Conservation (phyloP, 768 basidiomycete genomes). For the Rhodocollybia butyracea region DNA sequence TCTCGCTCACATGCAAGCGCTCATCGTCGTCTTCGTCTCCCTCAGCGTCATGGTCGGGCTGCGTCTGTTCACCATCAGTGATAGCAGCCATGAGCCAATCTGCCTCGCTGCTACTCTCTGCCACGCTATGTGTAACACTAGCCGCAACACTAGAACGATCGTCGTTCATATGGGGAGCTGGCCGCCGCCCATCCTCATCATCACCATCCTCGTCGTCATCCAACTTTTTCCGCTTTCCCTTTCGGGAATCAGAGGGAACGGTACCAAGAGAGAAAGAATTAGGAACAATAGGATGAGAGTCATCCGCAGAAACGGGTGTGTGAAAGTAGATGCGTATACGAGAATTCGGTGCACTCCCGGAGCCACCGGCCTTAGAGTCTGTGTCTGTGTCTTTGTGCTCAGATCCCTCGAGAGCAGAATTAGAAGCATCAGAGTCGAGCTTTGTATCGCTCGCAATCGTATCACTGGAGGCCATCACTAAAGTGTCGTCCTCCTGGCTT, state of each 20-base stretch:
- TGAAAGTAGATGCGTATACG: conserved; percentile 92
- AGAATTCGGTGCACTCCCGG: conserved; percentile 49
- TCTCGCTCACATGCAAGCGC: conserved; percentile 37
- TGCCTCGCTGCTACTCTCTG: conserved; percentile 74
- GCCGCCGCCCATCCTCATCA: conserved; percentile 65
- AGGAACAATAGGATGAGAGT: conserved; percentile 72
- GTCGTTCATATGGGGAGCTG: conserved; percentile 53
- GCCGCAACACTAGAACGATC: conserved; percentile 57
- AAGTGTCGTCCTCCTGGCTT: conserved; percentile 23
- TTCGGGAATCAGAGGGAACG: conserved; percentile 58
- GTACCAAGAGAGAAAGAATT: conserved; percentile 45
- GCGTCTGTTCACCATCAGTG: conserved; percentile 58
- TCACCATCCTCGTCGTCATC: conserved; percentile 84
- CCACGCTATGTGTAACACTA: conserved; percentile 61
- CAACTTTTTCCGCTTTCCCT: conserved; percentile 86
- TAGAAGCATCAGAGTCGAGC: conserved; percentile 24
- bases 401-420: conserved; percentile 20
- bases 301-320: conserved; percentile 81
- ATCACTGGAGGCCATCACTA: conserved; percentile 15
- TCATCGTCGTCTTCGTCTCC: conserved; percentile 45
- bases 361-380: conserved; percentile 21
- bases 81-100: conserved; percentile 93
- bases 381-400: conserved; percentile 15
- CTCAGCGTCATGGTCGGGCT: conserved; percentile 36
- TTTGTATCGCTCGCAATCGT: conserved; percentile 21